Conservation (phyloP, 371 early-diverging fungal species). For the Lichtheimia corymbifera region DNA sequence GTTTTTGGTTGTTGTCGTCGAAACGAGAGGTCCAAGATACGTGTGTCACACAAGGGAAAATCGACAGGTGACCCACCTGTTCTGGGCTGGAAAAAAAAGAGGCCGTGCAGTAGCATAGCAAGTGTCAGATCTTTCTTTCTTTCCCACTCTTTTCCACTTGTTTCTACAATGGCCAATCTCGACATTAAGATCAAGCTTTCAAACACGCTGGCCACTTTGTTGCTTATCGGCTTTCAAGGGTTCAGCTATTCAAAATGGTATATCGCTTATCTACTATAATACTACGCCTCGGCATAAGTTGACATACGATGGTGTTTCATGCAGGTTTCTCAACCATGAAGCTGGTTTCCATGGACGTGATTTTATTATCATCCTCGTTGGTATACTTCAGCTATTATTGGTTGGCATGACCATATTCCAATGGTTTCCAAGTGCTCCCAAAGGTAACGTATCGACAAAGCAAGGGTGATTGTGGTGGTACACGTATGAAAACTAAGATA, state of each 20-base stretch:
- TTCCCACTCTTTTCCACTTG: not conserved
- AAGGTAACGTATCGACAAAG: slow-evolving; percentile 25
- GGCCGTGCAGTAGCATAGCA: too few relatives aligned
- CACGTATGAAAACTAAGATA: not conserved
- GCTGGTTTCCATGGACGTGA: slow-evolving; percentile 37
- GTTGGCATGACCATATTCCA: slow-evolving; percentile 51
- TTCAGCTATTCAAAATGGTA: slow-evolving; percentile 41
- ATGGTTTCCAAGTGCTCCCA: slow-evolving; percentile 47
- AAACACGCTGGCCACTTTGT: slow-evolving; percentile 40
- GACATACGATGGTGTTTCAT: not conserved
- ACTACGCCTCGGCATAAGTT: not conserved
- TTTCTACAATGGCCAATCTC: slow-evolving; percentile 35
- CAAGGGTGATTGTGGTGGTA: not conserved
- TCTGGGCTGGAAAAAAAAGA: too few relatives aligned
- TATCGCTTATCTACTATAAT: not conserved
- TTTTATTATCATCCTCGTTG: slow-evolving; percentile 35
- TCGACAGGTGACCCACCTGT: too few relatives aligned
- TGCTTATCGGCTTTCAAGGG: slow-evolving; percentile 40
- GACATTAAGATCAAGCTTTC: slow-evolving; percentile 43
- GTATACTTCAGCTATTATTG: slow-evolving; percentile 36
- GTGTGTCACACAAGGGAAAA: too few relatives aligned
- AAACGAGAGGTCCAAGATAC: too few relatives aligned
- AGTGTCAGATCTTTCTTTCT: not conserved
- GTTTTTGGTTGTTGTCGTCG: too few relatives aligned
- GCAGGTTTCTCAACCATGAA: slow-evolving; percentile 38